Evolutionary conservation across 2,329 filamentous ascomycete species (phyloP), one percentile per base, ranked within the genome.

Genomic region (Penicillium freii): DNA sequence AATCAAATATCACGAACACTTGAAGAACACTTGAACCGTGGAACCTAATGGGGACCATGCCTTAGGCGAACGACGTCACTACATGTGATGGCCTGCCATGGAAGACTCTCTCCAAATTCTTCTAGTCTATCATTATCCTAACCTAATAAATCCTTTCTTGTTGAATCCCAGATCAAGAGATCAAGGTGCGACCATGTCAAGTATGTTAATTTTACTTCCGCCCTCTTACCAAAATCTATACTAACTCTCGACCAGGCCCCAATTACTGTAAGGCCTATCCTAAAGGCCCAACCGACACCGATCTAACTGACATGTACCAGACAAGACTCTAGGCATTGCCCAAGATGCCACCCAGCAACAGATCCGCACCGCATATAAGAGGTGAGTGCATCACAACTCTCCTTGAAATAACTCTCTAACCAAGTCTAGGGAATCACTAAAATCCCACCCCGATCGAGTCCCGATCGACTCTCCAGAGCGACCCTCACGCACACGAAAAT

Each of bases 311-410:
- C 39, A 19, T 13, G 29, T 10, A 21, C 38, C 62, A 92, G 90
- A 93, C 77, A 85, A 83, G 50, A 83, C 89, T 62, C 86, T 96
- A 49, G 88, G 88, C 62, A 76, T 96, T 59, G 73, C 87, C 51
- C 83, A 90, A 36, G 88, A 83, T 65, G 92, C 93, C 34, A 89
- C 86, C 0, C 85, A 87, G 58, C 86, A 92, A 69, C 89, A 97
- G 73, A 88, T 99, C 71, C 89, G 93, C 67, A 89, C 91, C 81
- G 94, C 92, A 50, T 99, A 97, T 81, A 99, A 99, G 75, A 88
- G 89, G 88, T 90, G 67, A 38, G 64, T n/a, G 31, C 15, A 36
- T 40, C 8, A 36, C 8, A 48, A 15, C 21, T 19, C n/a, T 9
- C 27, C 40, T 38, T 6, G 1, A 21, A 27, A 15, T 60, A 39